These are phyloP conservation scores for Penicillium waksmanii DNA, from an alignment of 495 filamentous ascomycete species.

Conservation along the genomic window DNA sequence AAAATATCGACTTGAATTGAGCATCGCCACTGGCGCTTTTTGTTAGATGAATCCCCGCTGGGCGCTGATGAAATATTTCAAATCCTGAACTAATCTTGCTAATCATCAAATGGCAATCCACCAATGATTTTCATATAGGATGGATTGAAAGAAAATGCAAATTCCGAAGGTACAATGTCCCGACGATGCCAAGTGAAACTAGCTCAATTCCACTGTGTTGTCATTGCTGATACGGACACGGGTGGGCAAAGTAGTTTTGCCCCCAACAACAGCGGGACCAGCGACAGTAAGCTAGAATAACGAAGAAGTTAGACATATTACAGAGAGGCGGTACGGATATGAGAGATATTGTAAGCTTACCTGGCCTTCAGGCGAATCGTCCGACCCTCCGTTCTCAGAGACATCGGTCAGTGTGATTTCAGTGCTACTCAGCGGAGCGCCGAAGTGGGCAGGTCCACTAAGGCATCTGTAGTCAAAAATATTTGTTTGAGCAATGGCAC, in stretches of 20 bases:
- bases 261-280: conserved; percentile 45
- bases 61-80: conserved; percentile 8
- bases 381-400: conserved; percentile 62
- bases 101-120: neutral
- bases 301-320: conserved; percentile 4
- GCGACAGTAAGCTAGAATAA: conserved; percentile 39
- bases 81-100: neutral
- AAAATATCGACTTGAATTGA: conserved; percentile 9
- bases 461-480: conserved; percentile 83
- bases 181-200: neutral
- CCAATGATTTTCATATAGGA: neutral
- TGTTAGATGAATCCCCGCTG: conserved; percentile 3
- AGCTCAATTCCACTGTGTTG: conserved; percentile 43
- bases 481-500: conserved; percentile 80
- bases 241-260: conserved; percentile 31
- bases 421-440: conserved; percentile 74
- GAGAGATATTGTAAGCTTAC: conserved; percentile 40
- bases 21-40: conserved; percentile 2
- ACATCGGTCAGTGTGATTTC: conserved; percentile 70
- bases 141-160: neutral
- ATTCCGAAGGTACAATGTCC: neutral
- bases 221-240: conserved; percentile 44
- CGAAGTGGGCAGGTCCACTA: conserved; percentile 70
- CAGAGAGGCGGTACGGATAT: neutral
- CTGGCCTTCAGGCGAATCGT: conserved; percentile 58